Conservation (phyloP, 2,329 filamentous ascomycete species). For the Fusarium sp. region DNA sequence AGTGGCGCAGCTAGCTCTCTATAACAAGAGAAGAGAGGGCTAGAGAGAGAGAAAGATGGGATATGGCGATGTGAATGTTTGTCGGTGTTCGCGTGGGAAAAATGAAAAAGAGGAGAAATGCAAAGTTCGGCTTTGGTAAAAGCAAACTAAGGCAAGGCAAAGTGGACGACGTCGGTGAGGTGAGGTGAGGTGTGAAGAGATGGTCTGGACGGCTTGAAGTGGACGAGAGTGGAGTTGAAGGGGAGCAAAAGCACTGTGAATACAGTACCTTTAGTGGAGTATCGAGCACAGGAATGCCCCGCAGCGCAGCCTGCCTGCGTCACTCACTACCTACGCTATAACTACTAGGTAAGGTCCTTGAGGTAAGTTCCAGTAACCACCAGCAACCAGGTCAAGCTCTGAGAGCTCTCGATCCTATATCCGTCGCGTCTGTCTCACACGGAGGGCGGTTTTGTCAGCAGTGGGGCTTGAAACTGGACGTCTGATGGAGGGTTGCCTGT, state of each 20-base stretch:
- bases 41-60: background rate
- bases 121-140: constrained; percentile 34
- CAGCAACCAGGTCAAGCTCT: constrained; percentile 17
- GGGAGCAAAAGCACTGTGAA: constrained; percentile 27
- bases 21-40: constrained; percentile 7
- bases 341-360: background rate
- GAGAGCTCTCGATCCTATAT: constrained; percentile 9
- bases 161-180: constrained; percentile 42
- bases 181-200: constrained; percentile 40
- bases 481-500: background rate
- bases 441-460: constrained; percentile 30
- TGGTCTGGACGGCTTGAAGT: constrained; percentile 15
- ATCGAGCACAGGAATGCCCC: constrained; percentile 20
- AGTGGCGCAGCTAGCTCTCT: constrained; percentile 27
- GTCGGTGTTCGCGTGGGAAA: constrained; percentile 25
- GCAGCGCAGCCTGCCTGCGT: constrained; percentile 21
- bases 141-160: constrained; percentile 27
- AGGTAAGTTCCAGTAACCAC: constrained; percentile 10
- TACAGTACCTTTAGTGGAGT: constrained; percentile 31
- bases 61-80: background rate
- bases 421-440: background rate
- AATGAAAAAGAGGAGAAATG: constrained; percentile 35
- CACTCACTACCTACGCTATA: background rate
- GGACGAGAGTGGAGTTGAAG: constrained; percentile 33
- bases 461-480: constrained; percentile 14